Conservation (phyloP, 345 rosid genomes). For the Conringia planisiliqua region DNA sequence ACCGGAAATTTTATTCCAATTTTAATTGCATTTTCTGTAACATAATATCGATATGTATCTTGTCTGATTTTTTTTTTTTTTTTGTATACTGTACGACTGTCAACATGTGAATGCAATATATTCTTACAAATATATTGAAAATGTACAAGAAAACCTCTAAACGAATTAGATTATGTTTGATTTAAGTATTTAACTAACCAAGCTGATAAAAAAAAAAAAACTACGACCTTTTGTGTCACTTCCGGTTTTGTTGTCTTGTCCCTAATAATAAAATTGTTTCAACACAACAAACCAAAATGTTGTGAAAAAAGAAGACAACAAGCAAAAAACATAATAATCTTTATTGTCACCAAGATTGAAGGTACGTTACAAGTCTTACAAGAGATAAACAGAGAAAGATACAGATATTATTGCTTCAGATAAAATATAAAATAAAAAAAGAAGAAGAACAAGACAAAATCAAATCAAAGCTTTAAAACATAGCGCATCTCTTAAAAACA, state of each 20-base stretch:
- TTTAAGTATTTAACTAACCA: too few relatives aligned
- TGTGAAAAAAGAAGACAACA: too few relatives aligned
- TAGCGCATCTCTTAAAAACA: neutral
- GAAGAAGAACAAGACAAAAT: neutral
- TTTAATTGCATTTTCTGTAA: neutral
- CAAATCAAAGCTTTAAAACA: neutral
- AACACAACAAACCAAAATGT: too few relatives aligned
- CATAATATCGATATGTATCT: slow-evolving; percentile 2
- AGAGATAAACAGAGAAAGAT: neutral
- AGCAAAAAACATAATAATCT: neutral
- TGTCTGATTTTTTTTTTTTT: neutral
- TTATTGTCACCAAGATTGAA: neutral
- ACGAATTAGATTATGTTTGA: neutral
- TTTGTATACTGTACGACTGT: neutral
- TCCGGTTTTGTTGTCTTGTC: neutral
- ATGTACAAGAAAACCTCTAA: neutral
- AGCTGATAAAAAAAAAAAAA: neutral
- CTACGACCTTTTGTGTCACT: neutral
- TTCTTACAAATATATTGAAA: neutral
- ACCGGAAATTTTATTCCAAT: slow-evolving; percentile 6
- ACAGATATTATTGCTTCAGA: neutral
- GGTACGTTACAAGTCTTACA: too few relatives aligned
- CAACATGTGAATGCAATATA: neutral
- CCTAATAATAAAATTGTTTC: too few relatives aligned
- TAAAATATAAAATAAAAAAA: neutral